phyloP scores from a whole-genome alignment of 805 yeast species.

The Nakazawaea ernobii region DNA sequence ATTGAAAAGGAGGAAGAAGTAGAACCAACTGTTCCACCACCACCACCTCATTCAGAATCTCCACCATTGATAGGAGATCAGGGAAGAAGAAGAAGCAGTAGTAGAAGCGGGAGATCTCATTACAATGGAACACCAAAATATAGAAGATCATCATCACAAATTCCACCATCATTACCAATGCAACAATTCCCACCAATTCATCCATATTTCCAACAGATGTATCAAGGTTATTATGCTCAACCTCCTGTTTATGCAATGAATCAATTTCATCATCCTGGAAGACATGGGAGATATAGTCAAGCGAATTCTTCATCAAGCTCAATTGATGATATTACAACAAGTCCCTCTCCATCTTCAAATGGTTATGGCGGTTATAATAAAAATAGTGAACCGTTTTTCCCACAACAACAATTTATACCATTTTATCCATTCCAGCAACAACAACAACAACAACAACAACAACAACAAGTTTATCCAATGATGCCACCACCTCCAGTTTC shows the following conservation, averaged over 20 bases:
- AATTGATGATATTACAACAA: slow-evolving; percentile 1
- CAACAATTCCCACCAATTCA: not conserved
- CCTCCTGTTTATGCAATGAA: slow-evolving; percentile 1
- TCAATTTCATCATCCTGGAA: not conserved
- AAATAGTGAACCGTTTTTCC: slow-evolving; percentile 3
- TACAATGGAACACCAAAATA: not conserved
- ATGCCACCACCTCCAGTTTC: slow-evolving; percentile 5
- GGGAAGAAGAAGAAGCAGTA: not conserved
- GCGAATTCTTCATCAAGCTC: slow-evolving; percentile 6
- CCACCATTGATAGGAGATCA: not conserved
- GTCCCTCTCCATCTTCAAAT: slow-evolving; percentile 7
- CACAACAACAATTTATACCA: slow-evolving; percentile 2
- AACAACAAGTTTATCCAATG: slow-evolving; percentile 4
- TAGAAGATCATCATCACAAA: slow-evolving; percentile 3
- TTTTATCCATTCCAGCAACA: slow-evolving; percentile 1
- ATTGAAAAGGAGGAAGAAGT: too few species aligned
- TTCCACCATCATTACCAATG: too few species aligned
- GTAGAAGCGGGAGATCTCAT: not conserved
- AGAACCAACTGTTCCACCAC: not conserved
- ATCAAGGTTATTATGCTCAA: slow-evolving; percentile 2
- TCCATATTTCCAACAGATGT: slow-evolving; percentile 1
- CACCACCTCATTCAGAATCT: not conserved
- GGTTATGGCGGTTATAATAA: not conserved
- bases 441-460: not conserved
- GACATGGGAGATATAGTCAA: not conserved